Percentiles rank a stretch among this genome's conserved stretches.
These are phyloP conservation scores for Ceratopteris richardii DNA, from an alignment of 75 land plant genomes.

Conservation along the genomic window DNA sequence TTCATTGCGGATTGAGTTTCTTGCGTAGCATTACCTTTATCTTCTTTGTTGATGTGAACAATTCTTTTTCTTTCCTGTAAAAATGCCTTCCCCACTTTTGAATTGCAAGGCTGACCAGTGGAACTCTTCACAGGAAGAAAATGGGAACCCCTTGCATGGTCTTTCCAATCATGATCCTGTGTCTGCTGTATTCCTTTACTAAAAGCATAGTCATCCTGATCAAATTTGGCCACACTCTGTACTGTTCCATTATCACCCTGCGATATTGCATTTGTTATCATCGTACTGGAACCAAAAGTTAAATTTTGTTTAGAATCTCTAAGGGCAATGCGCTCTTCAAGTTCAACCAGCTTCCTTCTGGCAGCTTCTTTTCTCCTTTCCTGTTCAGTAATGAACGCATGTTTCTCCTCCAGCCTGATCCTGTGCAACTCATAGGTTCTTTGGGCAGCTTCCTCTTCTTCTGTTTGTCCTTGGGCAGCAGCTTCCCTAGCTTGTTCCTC, in stretches of 20 bases:
- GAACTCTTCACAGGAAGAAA: too few species aligned
- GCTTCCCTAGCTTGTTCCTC: constrained; percentile 92
- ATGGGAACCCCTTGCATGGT: too few species aligned
- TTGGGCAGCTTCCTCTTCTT: constrained; percentile 51
- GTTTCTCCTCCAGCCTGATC: constrained; percentile 80
- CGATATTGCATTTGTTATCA: too few species aligned
- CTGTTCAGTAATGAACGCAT: constrained; percentile 54
- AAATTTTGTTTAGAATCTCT: constrained; percentile 41
- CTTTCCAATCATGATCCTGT: too few species aligned
- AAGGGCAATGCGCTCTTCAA: constrained; percentile 81
- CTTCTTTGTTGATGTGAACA: constrained; percentile 35
- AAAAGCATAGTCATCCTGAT: too few species aligned
- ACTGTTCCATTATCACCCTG: too few species aligned
- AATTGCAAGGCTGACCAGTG: too few species aligned
- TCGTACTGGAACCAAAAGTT: too few species aligned
- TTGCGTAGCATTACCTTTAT: constrained; percentile 31
- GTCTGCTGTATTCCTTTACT: too few species aligned
- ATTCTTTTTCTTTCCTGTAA: too few species aligned
- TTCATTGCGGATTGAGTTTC: constrained; percentile 13
- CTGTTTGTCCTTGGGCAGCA: constrained; percentile 79
- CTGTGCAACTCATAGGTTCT: constrained; percentile 65
- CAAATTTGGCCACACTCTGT: too few species aligned
- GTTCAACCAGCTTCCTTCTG: constrained; percentile 69
- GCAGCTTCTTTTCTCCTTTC: constrained; percentile 95
- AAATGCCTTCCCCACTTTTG: too few species aligned